phyloP scores from a whole-genome alignment of 192 early-diverging fungal species.

The Podila epicladia region DNA sequence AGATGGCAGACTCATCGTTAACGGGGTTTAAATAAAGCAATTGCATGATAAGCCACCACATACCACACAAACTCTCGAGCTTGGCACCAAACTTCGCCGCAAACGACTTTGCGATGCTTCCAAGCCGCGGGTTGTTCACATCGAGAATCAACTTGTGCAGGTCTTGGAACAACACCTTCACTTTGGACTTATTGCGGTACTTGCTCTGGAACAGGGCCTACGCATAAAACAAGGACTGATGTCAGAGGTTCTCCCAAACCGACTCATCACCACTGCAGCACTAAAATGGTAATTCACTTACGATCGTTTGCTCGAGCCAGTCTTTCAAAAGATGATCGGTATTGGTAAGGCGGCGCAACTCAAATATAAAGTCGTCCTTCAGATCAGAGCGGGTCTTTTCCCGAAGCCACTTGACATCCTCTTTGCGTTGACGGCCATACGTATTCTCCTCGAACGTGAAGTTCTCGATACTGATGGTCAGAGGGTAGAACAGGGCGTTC shows the following conservation, averaged over 20 bases:
- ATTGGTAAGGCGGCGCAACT: conserved; percentile 73
- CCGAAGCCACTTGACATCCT: conserved; percentile 47
- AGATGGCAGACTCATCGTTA: not conserved
- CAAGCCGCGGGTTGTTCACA: conserved; percentile 27
- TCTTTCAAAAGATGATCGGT: conserved; percentile 76
- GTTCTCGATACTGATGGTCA: conserved; percentile 77
- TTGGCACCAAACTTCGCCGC: conserved; percentile 45
- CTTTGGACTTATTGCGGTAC: conserved; percentile 29
- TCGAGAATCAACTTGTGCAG: conserved; percentile 63
- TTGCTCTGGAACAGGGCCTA: conserved; percentile 27
- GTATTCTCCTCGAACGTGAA: conserved; percentile 58
- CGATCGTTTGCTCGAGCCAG: conserved; percentile 64
- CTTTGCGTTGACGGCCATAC: conserved; percentile 39
- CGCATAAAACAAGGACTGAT: not conserved
- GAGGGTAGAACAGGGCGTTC: conserved; percentile 71
- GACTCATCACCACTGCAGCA: not conserved
- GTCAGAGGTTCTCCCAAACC: not conserved
- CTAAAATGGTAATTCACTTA: conserved; percentile 17
- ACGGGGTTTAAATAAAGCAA: not conserved
- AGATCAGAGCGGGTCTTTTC: conserved; percentile 53
- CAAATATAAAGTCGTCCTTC: conserved; percentile 67
- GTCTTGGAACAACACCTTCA: conserved; percentile 61
- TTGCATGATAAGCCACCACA: not conserved
- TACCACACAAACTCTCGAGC: conserved; percentile 55
- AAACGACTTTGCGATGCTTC: conserved; percentile 49